phyloP scores from a whole-genome alignment of 2,329 filamentous ascomycete species.

The Fusarium veterinarium region DNA sequence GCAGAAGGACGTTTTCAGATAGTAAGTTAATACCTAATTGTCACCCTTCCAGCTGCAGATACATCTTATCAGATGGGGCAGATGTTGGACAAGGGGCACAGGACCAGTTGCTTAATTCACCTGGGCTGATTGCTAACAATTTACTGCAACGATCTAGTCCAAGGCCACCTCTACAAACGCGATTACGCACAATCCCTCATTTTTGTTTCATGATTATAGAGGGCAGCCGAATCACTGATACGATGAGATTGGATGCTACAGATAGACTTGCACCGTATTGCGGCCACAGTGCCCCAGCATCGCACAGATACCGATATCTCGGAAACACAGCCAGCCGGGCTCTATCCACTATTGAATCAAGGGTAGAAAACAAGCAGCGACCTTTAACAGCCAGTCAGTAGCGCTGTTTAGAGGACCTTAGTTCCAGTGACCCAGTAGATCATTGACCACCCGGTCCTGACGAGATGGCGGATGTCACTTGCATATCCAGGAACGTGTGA shows the following conservation, averaged over 20 bases:
- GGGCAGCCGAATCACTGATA: conserved; percentile 5
- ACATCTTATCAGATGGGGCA: conserved; percentile 30
- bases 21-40: neutral
- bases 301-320: conserved; percentile 44
- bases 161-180: neutral
- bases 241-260: conserved; percentile 1
- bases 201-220: conserved; percentile 6
- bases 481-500: conserved; percentile 48
- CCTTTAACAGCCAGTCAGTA: conserved; percentile 32
- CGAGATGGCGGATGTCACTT: conserved; percentile 45
- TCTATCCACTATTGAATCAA: conserved; percentile 40
- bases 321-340: conserved; percentile 44
- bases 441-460: conserved; percentile 36
- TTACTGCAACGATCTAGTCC: neutral
- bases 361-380: conserved; percentile 19
- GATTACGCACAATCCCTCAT: neutral
- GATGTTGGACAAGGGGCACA: neutral
- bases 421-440: conserved; percentile 34
- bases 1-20: neutral
- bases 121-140: conserved; percentile 2
- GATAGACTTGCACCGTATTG: neutral
- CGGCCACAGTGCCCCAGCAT: conserved; percentile 14
- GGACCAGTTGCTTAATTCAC: conserved; percentile 13
- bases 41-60: conserved; percentile 3
- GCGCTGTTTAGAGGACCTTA: conserved; percentile 36